Evolutionary conservation across 768 basidiomycete genomes (phyloP).

Genomic region (Xanthoconium stramineum): DNA sequence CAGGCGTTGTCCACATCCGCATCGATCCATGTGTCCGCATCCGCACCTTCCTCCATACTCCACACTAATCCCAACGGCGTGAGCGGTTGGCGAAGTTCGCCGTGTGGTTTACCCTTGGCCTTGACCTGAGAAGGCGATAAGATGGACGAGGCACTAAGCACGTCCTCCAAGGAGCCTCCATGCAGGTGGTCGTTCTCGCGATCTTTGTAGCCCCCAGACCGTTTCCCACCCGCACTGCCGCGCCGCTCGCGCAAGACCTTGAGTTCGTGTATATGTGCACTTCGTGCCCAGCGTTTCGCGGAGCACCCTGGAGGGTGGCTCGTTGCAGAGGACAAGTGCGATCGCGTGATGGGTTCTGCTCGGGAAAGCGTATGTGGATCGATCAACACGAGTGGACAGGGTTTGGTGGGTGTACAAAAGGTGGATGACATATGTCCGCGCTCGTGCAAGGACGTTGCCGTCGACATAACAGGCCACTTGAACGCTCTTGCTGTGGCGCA

Average conservation of each 20-base stretch:
- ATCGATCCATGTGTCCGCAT: constrained; percentile 37
- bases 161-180: constrained; percentile 9
- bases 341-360: constrained; percentile 16
- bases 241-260: constrained; percentile 21
- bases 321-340: constrained; percentile 23
- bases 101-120: not conserved
- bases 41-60: constrained; percentile 13
- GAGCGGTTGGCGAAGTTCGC: constrained; percentile 6
- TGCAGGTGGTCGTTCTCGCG: constrained; percentile 8
- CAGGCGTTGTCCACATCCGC: constrained; percentile 31
- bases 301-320: constrained; percentile 26
- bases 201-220: not conserved
- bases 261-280: constrained; percentile 68
- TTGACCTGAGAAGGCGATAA: not conserved
- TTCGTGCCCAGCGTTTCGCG: constrained; percentile 58
- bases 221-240: constrained; percentile 9
- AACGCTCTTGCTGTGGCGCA: not conserved
- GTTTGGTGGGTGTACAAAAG: constrained; percentile 24
- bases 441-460: constrained; percentile 7
- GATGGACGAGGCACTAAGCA: constrained; percentile 4
- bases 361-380: constrained; percentile 28
- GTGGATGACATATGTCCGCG: not conserved
- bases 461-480: not conserved
- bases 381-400: constrained; percentile 1
- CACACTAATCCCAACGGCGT: constrained; percentile 7